These are phyloP conservation scores for Aquanectria penicillioides DNA, from an alignment of 2,329 filamentous ascomycete genomes.

Conservation along the genomic window DNA sequence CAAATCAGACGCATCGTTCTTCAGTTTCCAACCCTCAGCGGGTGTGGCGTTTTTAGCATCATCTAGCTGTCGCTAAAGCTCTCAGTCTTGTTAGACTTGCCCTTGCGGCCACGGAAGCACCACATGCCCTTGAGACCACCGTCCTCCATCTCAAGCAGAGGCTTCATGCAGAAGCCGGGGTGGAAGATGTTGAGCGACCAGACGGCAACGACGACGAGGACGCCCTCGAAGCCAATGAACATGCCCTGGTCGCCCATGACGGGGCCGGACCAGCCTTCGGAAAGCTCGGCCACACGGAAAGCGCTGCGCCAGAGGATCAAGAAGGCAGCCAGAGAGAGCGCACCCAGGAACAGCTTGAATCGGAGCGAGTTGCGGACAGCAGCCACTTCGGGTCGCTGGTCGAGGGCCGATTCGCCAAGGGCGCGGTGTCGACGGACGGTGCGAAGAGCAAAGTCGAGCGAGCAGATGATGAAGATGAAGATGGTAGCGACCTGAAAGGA, in stretches of 20 bases:
- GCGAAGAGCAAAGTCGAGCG: constrained; percentile 60
- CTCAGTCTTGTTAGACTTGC: constrained; percentile 10
- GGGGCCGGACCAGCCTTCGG: constrained; percentile 68
- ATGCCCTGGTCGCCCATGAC: constrained; percentile 65
- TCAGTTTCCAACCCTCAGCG: background rate
- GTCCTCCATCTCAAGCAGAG: constrained; percentile 39
- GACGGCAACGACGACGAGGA: constrained; percentile 60
- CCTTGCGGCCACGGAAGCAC: constrained; percentile 35
- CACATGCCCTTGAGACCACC: constrained; percentile 42
- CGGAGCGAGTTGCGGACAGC: constrained; percentile 51
- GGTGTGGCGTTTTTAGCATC: no score
- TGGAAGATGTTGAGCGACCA: constrained; percentile 54
- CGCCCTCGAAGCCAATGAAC: constrained; percentile 68
- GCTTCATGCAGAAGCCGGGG: constrained; percentile 39
- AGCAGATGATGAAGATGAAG: constrained; percentile 61
- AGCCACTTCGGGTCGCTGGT: constrained; percentile 49
- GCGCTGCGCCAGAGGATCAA: constrained; percentile 72
- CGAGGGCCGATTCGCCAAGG: constrained; percentile 48
- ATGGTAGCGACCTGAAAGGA: constrained; percentile 69
- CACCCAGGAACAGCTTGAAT: constrained; percentile 66
- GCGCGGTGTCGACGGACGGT: constrained; percentile 48
- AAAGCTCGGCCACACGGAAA: constrained; percentile 74
- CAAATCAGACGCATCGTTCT: no score
- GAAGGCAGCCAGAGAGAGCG: constrained; percentile 66
- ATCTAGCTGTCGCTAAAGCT: constrained; percentile 24